These are phyloP conservation scores for Arxiozyma telluris DNA, from an alignment of 1,139 yeast species.

Conservation along the genomic window DNA sequence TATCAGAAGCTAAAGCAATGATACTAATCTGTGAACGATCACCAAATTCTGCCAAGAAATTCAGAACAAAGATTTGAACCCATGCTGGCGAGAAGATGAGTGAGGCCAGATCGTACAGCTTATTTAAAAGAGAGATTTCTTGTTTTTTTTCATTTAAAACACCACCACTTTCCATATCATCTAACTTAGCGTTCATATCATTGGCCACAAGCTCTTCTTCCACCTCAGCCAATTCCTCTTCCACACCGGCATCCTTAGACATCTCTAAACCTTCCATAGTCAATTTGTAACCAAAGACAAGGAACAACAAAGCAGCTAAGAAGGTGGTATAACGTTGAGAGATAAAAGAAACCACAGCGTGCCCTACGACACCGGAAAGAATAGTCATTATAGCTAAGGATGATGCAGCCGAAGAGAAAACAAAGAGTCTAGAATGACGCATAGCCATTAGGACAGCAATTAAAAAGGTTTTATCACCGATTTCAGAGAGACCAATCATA, in stretches of 20 bases:
- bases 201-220: constrained; percentile 80
- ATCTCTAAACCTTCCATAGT: constrained; percentile 72
- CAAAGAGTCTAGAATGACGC: constrained; percentile 77
- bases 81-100: constrained; percentile 77
- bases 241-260: constrained; percentile 79
- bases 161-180: constrained; percentile 50
- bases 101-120: constrained; percentile 44
- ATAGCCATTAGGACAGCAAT: constrained; percentile 98
- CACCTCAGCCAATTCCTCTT: constrained; percentile 92
- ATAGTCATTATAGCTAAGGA: constrained; percentile 87
- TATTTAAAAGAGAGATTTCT: constrained; percentile 6
- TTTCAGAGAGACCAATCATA: constrained; percentile 88
- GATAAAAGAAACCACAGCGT: constrained; percentile 74
- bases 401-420: constrained; percentile 79
- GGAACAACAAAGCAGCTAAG: constrained; percentile 69
- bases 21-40: constrained; percentile 97
- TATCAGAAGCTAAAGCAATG: constrained; percentile 97
- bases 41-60: constrained; percentile 98
- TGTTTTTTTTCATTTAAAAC: constrained; percentile 9
- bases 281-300: constrained; percentile 74
- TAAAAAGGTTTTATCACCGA: constrained; percentile 93
- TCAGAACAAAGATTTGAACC: constrained; percentile 93
- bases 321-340: constrained; percentile 75
- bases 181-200: constrained; percentile 44
- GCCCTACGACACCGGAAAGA: constrained; percentile 85